Evolutionary conservation across 495 filamentous ascomycete species (phyloP).

Genomic region (Talaromyces stipitatus): DNA sequence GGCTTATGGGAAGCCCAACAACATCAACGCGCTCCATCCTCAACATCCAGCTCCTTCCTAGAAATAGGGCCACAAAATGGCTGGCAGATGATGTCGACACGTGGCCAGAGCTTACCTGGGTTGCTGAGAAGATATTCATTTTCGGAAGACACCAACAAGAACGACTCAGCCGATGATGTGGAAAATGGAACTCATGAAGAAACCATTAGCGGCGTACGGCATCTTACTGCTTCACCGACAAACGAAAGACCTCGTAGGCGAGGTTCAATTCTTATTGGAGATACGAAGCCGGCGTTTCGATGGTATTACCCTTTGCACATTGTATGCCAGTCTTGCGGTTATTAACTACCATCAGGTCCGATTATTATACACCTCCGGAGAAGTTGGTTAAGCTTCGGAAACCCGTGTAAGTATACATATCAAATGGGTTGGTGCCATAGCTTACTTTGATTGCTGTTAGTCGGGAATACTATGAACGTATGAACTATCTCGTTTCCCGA

Average conservation of each 20-base stretch:
- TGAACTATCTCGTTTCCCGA: constrained; percentile 73
- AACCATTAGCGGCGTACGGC: not conserved
- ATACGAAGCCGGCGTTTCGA: constrained; percentile 26
- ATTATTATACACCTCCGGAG: constrained; percentile 24
- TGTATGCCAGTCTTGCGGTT: not conserved
- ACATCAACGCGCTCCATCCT: not conserved
- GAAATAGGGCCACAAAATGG: constrained; percentile 1
- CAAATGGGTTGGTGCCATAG: not conserved
- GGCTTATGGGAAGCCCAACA: not conserved
- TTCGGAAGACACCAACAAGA: constrained; percentile 9
- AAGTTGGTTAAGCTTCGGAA: constrained; percentile 20
- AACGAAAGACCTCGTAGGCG: constrained; percentile 7
- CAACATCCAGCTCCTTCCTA: not conserved
- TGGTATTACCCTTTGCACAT: constrained; percentile 19
- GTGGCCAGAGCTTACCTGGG: constrained; percentile 26
- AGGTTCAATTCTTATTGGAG: constrained; percentile 26
- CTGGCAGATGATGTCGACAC: constrained; percentile 27
- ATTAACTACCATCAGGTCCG: constrained; percentile 16
- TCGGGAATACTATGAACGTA: constrained; percentile 76
- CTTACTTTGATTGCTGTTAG: constrained; percentile 12
- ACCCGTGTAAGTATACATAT: constrained; percentile 17
- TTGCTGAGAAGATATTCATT: constrained; percentile 18
- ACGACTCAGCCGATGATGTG: constrained; percentile 4
- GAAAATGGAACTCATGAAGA: not conserved
- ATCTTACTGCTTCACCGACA: not conserved